A percentile compares a stretch with the other conserved stretches of the same genome.
phyloP scores from a whole-genome alignment of 441 rosid genomes.

The Pelargonium australe region DNA sequence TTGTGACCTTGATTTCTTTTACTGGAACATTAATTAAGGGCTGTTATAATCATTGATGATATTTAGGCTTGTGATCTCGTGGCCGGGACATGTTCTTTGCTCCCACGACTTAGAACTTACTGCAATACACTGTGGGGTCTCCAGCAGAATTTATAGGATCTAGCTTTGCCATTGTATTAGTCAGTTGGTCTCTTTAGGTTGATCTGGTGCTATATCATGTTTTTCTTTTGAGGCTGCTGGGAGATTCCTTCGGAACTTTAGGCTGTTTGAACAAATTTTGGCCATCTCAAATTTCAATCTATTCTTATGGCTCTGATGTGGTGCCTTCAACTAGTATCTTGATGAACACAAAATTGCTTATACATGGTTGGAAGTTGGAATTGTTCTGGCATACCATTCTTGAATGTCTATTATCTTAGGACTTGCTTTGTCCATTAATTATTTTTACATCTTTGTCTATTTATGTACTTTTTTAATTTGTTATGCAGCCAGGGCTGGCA shows the following conservation, averaged over 20 bases:
- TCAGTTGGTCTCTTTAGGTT: not conserved
- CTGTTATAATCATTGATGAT: no score
- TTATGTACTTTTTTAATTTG: not conserved
- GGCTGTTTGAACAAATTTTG: not conserved
- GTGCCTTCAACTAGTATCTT: not conserved
- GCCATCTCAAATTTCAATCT: not conserved
- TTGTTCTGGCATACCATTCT: no score
- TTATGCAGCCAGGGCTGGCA: slow-evolving; percentile 45
- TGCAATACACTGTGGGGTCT: not conserved
- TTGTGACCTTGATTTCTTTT: slow-evolving; percentile 18
- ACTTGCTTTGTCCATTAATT: no score
- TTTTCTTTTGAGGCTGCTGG: not conserved
- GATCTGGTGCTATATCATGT: no score
- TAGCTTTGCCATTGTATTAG: not conserved
- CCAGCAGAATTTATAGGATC: not conserved
- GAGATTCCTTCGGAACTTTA: not conserved
- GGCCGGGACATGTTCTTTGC: no score
- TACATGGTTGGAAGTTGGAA: not conserved
- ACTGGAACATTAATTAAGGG: slow-evolving; percentile 12
- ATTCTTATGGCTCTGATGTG: not conserved
- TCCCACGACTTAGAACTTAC: not conserved
- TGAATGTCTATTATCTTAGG: no score
- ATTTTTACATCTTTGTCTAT: no score
- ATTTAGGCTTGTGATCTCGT: no score
- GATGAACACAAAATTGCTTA: not conserved